Conservation (phyloP, 108 stramenopile genomes). For the Nitzschia sp. region DNA sequence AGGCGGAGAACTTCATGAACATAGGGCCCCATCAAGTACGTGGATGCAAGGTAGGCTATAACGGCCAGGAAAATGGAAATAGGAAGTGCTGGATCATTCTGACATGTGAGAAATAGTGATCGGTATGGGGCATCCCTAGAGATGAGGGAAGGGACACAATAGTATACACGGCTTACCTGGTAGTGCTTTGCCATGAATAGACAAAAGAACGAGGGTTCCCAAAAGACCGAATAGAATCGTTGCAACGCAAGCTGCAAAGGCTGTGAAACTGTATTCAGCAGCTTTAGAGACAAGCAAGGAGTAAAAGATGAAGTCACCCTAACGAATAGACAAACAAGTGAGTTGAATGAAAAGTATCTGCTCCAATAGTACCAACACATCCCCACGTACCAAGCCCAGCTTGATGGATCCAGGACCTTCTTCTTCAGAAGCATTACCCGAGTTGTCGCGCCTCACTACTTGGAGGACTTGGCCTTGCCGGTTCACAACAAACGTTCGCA, state of each 20-base stretch:
- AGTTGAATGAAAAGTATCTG: background rate
- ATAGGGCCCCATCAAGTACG: conserved; percentile 69
- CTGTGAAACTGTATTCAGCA: conserved; percentile 84
- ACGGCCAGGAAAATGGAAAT: conserved; percentile 88
- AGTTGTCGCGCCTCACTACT: conserved; percentile 23
- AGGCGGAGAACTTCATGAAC: conserved; percentile 42
- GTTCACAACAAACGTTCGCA: conserved; percentile 62
- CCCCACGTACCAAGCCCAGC: conserved; percentile 19
- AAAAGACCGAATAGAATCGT: conserved; percentile 83
- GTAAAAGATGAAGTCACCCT: conserved; percentile 97
- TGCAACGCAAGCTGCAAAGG: conserved; percentile 85
- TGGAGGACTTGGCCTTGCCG: conserved; percentile 44
- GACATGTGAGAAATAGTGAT: background rate
- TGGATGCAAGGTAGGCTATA: conserved; percentile 69
- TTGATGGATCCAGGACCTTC: conserved; percentile 29
- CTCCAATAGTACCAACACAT: background rate
- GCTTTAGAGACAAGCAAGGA: conserved; percentile 92
- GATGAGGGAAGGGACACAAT: too few relatives aligned
- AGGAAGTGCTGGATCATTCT: conserved; percentile 57
- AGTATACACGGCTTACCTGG: conserved; percentile 39
- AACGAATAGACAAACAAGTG: background rate
- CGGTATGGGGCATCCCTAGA: too few relatives aligned
- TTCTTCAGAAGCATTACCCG: conserved; percentile 20
- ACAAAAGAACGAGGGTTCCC: conserved; percentile 84
- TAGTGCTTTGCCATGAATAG: conserved; percentile 83